phyloP scores from a whole-genome alignment of 331 rosid genomes.

The Cydonia oblonga region DNA sequence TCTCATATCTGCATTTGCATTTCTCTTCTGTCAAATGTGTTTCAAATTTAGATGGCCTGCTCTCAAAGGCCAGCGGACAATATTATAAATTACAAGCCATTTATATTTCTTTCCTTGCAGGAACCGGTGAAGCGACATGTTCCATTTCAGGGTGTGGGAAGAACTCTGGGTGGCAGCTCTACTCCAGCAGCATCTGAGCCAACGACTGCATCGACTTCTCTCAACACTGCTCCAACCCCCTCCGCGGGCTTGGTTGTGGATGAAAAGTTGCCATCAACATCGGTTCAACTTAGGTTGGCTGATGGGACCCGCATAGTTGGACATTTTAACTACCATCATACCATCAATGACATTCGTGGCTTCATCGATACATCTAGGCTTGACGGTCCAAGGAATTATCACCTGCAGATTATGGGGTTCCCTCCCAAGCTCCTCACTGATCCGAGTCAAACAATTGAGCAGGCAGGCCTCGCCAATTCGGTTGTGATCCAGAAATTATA shows the following conservation, averaged over 20 bases:
- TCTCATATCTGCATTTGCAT: neutral
- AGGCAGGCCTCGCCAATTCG: slow-evolving; percentile 86
- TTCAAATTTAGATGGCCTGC: neutral
- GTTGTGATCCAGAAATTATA: slow-evolving; percentile 91
- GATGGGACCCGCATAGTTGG: slow-evolving; percentile 85
- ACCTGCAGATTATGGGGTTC: slow-evolving; percentile 84
- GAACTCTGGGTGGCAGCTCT: slow-evolving; percentile 89
- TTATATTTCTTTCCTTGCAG: slow-evolving; percentile 23
- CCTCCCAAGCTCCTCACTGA: slow-evolving; percentile 82
- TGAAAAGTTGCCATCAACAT: slow-evolving; percentile 63
- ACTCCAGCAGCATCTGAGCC: slow-evolving; percentile 43
- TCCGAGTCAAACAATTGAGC: slow-evolving; percentile 62
- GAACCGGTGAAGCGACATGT: slow-evolving; percentile 53
- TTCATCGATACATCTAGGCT: slow-evolving; percentile 69
- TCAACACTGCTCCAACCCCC: slow-evolving; percentile 32
- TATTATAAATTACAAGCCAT: neutral
- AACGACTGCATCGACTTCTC: slow-evolving; percentile 19
- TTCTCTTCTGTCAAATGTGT: neutral
- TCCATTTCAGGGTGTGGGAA: slow-evolving; percentile 83
- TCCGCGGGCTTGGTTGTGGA: slow-evolving; percentile 54
- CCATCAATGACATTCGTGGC: slow-evolving; percentile 50
- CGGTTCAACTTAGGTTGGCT: slow-evolving; percentile 81
- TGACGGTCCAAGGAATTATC: slow-evolving; percentile 48
- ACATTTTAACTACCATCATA: slow-evolving; percentile 58
- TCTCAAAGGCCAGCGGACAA: neutral